Base-by-base conservation (phyloP, 1,284 basidiomycete species). In the Leccinum ponderosum region DNA sequence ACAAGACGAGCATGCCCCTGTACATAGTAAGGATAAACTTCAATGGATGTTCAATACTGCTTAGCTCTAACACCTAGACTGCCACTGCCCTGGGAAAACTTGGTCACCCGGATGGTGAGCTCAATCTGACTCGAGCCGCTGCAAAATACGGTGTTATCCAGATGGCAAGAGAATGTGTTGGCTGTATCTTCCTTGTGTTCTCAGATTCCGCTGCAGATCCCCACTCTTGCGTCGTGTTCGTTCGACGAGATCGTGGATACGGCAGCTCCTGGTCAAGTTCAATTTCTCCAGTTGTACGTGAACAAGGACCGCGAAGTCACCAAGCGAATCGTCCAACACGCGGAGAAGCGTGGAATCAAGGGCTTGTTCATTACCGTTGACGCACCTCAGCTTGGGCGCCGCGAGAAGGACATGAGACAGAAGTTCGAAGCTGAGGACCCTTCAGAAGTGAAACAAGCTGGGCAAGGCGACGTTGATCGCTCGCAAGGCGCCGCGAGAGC, bases 351-450 rank as follows among this genome's bases (percentile, higher is more conserved):
- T 5, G 94, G 94, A 11, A 84, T 96, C 75, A 95, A 95, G 74
- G 90, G 80, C 6, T 78, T 95, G 9, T 95, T 95, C 76, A 94
- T 95, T 72, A 97, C 94, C 1, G 94, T 97, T 29, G 94, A 97
- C 73, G 94, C 95, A 3, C 95, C 95, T 4, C 94, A 96, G 69
- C 85, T 97, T 17, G 95, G 94, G 56, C 84, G 94, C 25, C 84
- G 94, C 60, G 94, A 95, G 75, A 93, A 94, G 80, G 95, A 98
- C 72, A 98, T 98, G 96, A 83, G 96, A 44, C 92, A 92, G 83
- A 97, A 95, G 73, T 97, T 97, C 66, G 94, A 94, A 48, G 95
- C 90, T 7, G 88, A 87, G 50, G 92, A 93, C 63, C 90, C 92
- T 3, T 85, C 91, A 68, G 86, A 89, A 74, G 80, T 89, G 29